Evolutionary conservation across 345 rosid genomes (phyloP).

Genomic region (Nasturtium officinale): DNA sequence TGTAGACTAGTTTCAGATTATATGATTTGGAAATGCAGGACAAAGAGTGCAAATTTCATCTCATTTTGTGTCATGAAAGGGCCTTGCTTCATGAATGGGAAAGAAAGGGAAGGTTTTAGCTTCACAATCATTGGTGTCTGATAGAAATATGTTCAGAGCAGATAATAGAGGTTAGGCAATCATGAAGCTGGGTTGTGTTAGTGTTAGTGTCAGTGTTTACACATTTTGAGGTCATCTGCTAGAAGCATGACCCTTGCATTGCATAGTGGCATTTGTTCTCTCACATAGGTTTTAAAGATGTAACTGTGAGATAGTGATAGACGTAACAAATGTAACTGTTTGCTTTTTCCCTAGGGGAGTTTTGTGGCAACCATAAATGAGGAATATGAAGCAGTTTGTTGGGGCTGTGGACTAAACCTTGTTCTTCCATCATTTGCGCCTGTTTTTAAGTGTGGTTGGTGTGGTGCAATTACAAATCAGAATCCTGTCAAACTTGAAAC

Average conservation of each 20-base stretch:
- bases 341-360: conserved; percentile 47
- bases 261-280: conserved; percentile 3
- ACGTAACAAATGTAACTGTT: background rate
- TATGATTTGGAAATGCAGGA: conserved; percentile 5
- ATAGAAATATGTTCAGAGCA: conserved; percentile 9
- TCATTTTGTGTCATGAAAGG: conserved; percentile 2
- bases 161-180: background rate
- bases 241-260: background rate
- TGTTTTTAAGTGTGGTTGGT: conserved; percentile 91
- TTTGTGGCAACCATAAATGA: conserved; percentile 52
- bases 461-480: conserved; percentile 86
- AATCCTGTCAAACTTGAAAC: conserved; percentile 51
- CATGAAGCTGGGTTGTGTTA: conserved; percentile 18
- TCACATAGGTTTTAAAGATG: background rate
- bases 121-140: background rate
- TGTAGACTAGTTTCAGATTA: conserved; percentile 14
- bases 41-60: background rate
- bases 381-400: conserved; percentile 67
- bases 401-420: conserved; percentile 94
- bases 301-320: background rate
- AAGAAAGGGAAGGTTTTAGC: background rate
- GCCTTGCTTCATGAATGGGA: background rate
- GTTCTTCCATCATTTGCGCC: conserved; percentile 68
- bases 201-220: conserved; percentile 7
- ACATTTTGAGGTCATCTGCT: conserved; percentile 2